These are phyloP conservation scores for Coemansia asiatica DNA, from an alignment of 192 early-diverging fungal genomes.

Conservation along the genomic window DNA sequence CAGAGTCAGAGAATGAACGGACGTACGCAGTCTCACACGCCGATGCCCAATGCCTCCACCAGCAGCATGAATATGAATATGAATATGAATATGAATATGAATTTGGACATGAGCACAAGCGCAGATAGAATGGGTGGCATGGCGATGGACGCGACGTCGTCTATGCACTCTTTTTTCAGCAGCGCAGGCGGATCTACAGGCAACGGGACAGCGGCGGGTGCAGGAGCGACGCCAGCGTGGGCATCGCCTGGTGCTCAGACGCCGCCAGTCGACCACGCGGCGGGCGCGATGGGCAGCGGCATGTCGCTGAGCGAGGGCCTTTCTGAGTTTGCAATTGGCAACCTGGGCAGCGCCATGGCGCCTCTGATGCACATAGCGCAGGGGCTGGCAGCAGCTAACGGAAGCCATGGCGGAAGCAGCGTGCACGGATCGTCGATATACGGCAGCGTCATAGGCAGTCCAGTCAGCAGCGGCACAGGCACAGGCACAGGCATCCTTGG, in stretches of 20 bases:
- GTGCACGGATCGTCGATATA: constrained; percentile 38
- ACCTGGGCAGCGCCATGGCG: constrained; percentile 43
- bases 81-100: no score
- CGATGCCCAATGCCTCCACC: background rate
- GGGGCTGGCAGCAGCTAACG: constrained; percentile 19
- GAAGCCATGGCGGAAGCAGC: constrained; percentile 29
- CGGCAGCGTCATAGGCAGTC: constrained; percentile 51
- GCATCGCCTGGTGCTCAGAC: constrained; percentile 12
- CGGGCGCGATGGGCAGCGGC: constrained; percentile 6
- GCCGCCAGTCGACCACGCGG: constrained; percentile 13
- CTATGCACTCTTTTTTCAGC: background rate
- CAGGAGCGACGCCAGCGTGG: constrained; percentile 9
- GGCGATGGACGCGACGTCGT: background rate
- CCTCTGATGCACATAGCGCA: constrained; percentile 46
- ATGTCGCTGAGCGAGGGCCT: constrained; percentile 46
- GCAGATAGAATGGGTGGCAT: background rate
- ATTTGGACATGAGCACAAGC: no score
- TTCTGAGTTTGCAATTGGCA: constrained; percentile 52
- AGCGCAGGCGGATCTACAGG: background rate
- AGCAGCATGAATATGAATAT: no score
- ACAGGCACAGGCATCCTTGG: background rate
- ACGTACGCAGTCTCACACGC: constrained; percentile 4
- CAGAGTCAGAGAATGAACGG: background rate
- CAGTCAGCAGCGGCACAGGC: constrained; percentile 8
- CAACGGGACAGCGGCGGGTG: background rate